A percentile compares a stretch with the other conserved stretches of the same genome.
Evolutionary conservation across 345 rosid genomes (phyloP).

Genomic region (Lagerstroemia speciosa): DNA sequence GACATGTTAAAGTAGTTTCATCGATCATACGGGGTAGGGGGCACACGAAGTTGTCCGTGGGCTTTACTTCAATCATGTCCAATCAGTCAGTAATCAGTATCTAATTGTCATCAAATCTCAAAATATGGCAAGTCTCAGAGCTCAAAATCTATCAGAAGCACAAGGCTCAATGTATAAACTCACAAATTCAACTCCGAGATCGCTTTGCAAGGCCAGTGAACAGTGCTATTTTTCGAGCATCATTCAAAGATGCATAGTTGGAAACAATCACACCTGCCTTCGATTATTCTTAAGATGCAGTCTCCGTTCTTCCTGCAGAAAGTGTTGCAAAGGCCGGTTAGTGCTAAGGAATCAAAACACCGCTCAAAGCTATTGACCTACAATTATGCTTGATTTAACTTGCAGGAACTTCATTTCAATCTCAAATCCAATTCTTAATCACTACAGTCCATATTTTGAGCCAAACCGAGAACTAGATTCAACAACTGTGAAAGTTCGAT

Average conservation of each 20-base stretch:
- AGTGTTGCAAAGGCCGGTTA: no score
- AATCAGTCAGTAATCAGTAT: background rate
- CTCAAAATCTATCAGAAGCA: no score
- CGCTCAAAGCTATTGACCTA: no score
- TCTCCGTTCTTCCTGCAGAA: background rate
- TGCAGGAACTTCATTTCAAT: background rate
- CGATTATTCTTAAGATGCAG: background rate
- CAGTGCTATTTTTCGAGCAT: background rate
- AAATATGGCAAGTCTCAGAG: no score
- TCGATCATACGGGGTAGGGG: background rate
- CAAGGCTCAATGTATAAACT: no score
- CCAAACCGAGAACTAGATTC: background rate
- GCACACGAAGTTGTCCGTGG: background rate
- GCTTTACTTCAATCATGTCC: background rate
- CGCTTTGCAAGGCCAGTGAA: background rate
- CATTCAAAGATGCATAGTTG: background rate
- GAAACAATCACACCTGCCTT: background rate
- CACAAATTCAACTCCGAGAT: background rate
- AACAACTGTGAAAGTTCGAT: no score
- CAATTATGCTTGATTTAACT: no score
- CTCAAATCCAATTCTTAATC: background rate
- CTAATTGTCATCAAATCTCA: background rate
- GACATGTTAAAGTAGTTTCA: background rate
- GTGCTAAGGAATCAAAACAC: no score
- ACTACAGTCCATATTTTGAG: background rate